These are phyloP conservation scores for Ogataea neopini DNA, from an alignment of 805 yeast genomes.

Conservation along the genomic window DNA sequence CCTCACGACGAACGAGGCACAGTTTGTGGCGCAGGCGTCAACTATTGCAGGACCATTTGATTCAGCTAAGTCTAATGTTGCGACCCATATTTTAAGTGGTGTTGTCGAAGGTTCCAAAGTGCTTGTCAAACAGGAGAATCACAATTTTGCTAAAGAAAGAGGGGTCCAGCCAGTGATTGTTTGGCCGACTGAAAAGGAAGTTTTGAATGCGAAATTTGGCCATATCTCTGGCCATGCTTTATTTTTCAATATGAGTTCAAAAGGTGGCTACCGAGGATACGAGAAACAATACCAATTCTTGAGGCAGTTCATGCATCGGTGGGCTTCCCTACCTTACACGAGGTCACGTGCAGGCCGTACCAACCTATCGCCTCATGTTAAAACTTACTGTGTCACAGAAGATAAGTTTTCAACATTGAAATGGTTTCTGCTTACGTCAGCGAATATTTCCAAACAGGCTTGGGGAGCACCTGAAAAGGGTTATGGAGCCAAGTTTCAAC, in stretches of 20 bases:
- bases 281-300: constrained; percentile 44
- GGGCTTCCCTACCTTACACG: constrained; percentile 41
- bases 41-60: constrained; percentile 51
- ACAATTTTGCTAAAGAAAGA: constrained; percentile 10
- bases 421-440: constrained; percentile 76
- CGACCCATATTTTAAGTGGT: constrained; percentile 51
- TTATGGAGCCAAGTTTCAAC: constrained; percentile 19
- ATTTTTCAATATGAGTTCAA: constrained; percentile 19
- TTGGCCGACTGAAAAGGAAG: constrained; percentile 36
- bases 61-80: constrained; percentile 37
- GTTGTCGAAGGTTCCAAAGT: constrained; percentile 36
- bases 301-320: constrained; percentile 43
- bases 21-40: constrained; percentile 47
- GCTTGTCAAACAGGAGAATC: constrained; percentile 22
- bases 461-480: constrained; percentile 60
- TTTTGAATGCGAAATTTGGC: constrained; percentile 21
- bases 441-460: constrained; percentile 74
- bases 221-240: constrained; percentile 34
- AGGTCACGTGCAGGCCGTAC: constrained; percentile 29
- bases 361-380: constrained; percentile 54
- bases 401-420: constrained; percentile 51
- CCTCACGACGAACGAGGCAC: constrained; percentile 29
- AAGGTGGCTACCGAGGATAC: constrained; percentile 24
- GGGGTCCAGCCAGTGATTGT: constrained; percentile 31
- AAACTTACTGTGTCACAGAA: constrained; percentile 59